A percentile compares a stretch with the other conserved stretches of the same genome.
phyloP scores from a whole-genome alignment of 306 rosid species.

The Betula pendula region DNA sequence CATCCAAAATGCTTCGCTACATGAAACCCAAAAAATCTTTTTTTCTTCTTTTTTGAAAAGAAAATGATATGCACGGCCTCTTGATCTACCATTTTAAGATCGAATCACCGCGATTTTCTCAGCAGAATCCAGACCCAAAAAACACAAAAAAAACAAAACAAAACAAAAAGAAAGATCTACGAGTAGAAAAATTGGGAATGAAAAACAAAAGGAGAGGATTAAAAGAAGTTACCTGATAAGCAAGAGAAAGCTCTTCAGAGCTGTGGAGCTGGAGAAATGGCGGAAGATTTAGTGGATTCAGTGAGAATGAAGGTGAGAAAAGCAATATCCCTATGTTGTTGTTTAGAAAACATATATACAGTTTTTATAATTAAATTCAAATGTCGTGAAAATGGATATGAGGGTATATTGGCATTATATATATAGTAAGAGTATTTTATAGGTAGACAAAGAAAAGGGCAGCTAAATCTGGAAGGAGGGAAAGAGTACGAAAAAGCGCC shows the following conservation, averaged over 20 bases:
- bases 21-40: neutral
- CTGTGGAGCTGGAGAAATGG: constrained; percentile 22
- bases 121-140: neutral
- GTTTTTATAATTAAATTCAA: neutral
- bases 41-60: neutral
- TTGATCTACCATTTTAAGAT: constrained; percentile 41
- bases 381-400: neutral
- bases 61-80: constrained; percentile 8
- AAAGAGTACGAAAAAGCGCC: constrained; percentile 56
- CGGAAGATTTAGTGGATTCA: constrained; percentile 52
- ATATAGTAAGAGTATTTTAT: neutral
- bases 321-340: constrained; percentile 30
- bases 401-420: neutral
- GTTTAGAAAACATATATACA: neutral
- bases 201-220: constrained; percentile 25
- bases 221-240: constrained; percentile 35
- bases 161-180: constrained; percentile 32
- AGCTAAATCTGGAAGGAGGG: constrained; percentile 31
- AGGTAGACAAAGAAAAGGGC: neutral
- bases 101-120: constrained; percentile 39
- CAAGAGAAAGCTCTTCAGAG: constrained; percentile 18
- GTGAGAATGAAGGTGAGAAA: constrained; percentile 33
- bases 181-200: constrained; percentile 25
- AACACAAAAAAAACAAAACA: constrained; percentile 6
- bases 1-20: constrained; percentile 26